Percentiles rank a stretch among this genome's conserved stretches.
These are phyloP conservation scores for Butyriboletus loyo DNA, from an alignment of 768 basidiomycete genomes.

Conservation along the genomic window DNA sequence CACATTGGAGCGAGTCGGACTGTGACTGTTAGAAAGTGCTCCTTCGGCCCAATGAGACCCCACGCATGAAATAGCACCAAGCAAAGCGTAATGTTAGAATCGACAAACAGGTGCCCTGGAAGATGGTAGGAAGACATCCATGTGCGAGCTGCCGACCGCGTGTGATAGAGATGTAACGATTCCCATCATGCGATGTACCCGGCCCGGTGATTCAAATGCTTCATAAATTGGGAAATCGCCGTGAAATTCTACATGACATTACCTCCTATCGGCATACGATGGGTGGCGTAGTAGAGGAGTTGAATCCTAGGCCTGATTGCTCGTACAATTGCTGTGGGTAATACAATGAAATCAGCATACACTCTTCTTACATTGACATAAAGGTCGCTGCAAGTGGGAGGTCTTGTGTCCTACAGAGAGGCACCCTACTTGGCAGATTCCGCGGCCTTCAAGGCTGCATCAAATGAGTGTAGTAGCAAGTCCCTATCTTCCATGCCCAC, in stretches of 20 bases:
- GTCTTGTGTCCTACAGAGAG: not conserved
- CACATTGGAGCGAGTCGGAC: not conserved
- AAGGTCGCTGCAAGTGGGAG: not conserved
- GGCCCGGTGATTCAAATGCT: not conserved
- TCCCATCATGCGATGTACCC: not conserved
- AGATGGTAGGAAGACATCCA: not conserved
- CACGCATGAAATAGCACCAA: not conserved
- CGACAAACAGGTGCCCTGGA: not conserved
- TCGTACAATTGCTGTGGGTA: not conserved
- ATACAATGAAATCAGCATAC: not conserved
- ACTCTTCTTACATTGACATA: not conserved
- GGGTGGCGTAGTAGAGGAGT: slow-evolving; percentile 2
- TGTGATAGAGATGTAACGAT: not conserved
- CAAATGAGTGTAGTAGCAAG: slow-evolving; percentile 56
- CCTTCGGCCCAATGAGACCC: not conserved
- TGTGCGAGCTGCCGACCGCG: not conserved
- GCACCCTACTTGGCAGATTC: slow-evolving; percentile 38
- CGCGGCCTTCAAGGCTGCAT: slow-evolving; percentile 67
- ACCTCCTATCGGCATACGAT: not conserved
- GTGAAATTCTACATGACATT: not conserved
- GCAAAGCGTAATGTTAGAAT: no score
- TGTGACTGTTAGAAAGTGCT: not conserved
- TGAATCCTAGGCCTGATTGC: not conserved
- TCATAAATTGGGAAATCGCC: not conserved
- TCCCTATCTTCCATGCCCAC: slow-evolving; percentile 83